A percentile compares a stretch with the other conserved stretches of the same genome.
These are phyloP conservation scores for Paulinella micropora DNA, from an alignment of 78 protist species.

Conservation along the genomic window DNA sequence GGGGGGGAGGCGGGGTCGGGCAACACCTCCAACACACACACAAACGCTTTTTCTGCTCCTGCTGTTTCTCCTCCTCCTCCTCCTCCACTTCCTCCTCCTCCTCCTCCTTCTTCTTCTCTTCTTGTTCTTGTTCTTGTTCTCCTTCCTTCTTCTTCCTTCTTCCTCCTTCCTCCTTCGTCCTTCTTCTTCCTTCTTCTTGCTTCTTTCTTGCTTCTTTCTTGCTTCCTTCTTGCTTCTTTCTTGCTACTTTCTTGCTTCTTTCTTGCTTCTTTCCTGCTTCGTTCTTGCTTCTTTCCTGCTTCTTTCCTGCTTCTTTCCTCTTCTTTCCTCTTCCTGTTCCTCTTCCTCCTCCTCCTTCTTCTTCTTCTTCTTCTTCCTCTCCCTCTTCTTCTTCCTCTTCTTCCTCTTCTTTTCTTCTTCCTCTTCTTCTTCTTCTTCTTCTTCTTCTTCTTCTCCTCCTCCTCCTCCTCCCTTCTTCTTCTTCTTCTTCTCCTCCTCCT, in stretches of 20 bases:
- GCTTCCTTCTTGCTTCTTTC: too few species aligned
- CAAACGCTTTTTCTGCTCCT: background rate
- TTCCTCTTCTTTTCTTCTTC: background rate
- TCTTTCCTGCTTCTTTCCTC: background rate
- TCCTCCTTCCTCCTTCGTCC: too few species aligned
- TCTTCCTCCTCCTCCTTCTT: background rate
- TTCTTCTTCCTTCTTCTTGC: too few species aligned
- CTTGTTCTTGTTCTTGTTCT: background rate
- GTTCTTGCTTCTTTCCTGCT: too few species aligned
- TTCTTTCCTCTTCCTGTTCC: background rate
- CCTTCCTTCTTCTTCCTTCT: background rate
- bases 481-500: background rate
- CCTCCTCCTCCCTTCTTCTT: background rate
- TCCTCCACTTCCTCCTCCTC: background rate
- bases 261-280: background rate
- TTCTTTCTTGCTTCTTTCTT: too few species aligned
- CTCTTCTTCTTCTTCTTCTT: background rate
- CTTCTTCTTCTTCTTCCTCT: background rate
- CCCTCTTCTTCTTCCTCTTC: background rate
- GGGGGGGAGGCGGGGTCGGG: background rate
- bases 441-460: background rate
- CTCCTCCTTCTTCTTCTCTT: background rate
- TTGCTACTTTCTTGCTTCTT: background rate
- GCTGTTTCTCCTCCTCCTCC: background rate
- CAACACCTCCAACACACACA: too few species aligned